Evolutionary conservation across 352 stramenopile genomes (phyloP).

Genomic region (Globisporangium megalacanthum): DNA sequence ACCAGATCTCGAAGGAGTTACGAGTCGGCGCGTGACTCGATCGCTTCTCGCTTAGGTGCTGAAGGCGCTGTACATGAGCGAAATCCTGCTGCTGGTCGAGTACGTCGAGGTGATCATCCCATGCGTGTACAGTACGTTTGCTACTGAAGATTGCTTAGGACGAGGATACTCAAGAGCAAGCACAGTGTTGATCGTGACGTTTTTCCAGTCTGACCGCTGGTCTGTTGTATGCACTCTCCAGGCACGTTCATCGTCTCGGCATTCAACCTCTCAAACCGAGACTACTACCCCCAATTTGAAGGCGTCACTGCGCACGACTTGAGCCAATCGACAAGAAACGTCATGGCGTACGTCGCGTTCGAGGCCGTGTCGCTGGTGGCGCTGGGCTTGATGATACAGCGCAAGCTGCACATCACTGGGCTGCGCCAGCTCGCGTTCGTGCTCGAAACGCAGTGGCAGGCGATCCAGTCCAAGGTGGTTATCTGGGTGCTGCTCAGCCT

Average conservation of each 20-base stretch:
- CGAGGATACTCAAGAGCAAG: too few species aligned
- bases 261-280: conserved; percentile 2
- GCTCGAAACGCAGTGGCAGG: conserved; percentile 18
- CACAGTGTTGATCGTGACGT: too few species aligned
- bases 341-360: conserved; percentile 21
- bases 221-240: background rate
- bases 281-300: background rate
- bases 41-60: too few species aligned
- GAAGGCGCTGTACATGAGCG: conserved; percentile 11
- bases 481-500: too few species aligned
- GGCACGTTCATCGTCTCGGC: background rate
- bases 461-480: conserved; percentile 17
- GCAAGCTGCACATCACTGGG: conserved; percentile 14
- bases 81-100: conserved; percentile 17
- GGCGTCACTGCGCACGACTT: background rate
- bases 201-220: too few species aligned
- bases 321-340: background rate
- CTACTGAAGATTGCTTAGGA: background rate
- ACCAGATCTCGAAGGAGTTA: too few species aligned
- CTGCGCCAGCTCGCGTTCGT: conserved; percentile 18
- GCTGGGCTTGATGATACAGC: too few species aligned
- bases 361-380: too few species aligned
- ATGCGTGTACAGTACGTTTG: conserved; percentile 14
- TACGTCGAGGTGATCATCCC: conserved; percentile 18
- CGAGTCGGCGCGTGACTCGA: too few species aligned